These are phyloP conservation scores for Aspergillus coremiiformis DNA, from an alignment of 495 filamentous ascomycete genomes.

Conservation along the genomic window DNA sequence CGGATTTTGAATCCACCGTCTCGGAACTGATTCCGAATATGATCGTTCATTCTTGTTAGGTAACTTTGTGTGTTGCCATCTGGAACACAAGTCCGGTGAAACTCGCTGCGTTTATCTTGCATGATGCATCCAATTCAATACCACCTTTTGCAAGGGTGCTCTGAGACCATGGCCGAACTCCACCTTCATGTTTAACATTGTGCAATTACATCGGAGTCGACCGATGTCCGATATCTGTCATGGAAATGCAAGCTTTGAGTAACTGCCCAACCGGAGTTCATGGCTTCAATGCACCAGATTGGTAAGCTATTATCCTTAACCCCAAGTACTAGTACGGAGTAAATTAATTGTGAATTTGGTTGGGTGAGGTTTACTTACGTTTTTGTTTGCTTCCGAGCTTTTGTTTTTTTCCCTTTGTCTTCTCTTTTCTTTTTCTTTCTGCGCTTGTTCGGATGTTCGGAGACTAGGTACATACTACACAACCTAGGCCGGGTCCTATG, in stretches of 20 bases:
- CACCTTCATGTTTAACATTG: neutral
- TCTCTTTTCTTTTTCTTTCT: neutral
- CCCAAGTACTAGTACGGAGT: no score
- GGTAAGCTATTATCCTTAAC: neutral
- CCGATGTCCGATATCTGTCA: neutral
- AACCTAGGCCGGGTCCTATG: no score
- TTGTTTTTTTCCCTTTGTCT: neutral
- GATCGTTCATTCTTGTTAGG: neutral
- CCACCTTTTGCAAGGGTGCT: neutral
- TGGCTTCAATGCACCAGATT: conserved; percentile 4
- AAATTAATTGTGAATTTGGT: conserved; percentile 9
- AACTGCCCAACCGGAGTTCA: conserved; percentile 13
- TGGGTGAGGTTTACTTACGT: neutral
- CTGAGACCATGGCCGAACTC: neutral
- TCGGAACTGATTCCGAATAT: neutral
- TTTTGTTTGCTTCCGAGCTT: neutral
- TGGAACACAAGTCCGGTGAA: neutral
- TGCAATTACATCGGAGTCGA: neutral
- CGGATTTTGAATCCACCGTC: neutral
- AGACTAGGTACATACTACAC: neutral
- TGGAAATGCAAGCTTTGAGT: conserved; percentile 5
- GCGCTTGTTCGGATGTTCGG: neutral
- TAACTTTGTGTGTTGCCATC: neutral
- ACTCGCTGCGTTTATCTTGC: neutral
- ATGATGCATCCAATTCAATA: neutral